Conservation (phyloP, 2,329 filamentous ascomycete genomes). For the Calonectria crousiana region DNA sequence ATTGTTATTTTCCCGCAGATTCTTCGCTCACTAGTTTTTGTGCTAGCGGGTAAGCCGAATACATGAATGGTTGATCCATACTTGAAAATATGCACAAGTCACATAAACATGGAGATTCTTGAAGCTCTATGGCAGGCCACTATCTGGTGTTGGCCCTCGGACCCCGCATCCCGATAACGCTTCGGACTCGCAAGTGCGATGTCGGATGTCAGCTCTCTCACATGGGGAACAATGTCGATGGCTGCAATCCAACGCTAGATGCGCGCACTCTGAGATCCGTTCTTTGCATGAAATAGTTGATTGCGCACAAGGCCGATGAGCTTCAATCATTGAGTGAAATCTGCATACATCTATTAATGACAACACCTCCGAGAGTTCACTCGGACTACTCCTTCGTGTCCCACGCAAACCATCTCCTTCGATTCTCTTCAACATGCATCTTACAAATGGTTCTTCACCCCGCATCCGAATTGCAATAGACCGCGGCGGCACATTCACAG, state of each 20-base stretch:
- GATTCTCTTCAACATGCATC: neutral
- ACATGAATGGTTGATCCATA: neutral
- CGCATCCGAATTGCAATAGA: constrained; percentile 50
- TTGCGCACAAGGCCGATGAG: neutral
- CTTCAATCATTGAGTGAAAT: neutral
- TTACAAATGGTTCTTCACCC: neutral
- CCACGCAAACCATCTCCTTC: neutral
- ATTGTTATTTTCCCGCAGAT: neutral
- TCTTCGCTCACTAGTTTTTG: neutral
- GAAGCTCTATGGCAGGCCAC: neutral
- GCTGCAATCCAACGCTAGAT: neutral
- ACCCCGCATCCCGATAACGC: neutral
- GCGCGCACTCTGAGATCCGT: constrained; percentile 7
- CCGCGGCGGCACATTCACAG: constrained; percentile 71
- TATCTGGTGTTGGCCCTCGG: neutral
- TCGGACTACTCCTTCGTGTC: neutral
- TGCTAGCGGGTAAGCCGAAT: neutral
- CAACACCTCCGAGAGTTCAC: neutral
- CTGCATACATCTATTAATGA: neutral
- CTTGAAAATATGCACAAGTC: neutral
- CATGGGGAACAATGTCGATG: neutral
- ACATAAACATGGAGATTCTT: neutral
- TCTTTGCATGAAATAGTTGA: neutral
- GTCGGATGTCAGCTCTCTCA: neutral
- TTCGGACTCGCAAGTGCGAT: neutral